Base-by-base conservation (phyloP, 1,284 basidiomycete genomes). In the Ustilago crameri region DNA sequence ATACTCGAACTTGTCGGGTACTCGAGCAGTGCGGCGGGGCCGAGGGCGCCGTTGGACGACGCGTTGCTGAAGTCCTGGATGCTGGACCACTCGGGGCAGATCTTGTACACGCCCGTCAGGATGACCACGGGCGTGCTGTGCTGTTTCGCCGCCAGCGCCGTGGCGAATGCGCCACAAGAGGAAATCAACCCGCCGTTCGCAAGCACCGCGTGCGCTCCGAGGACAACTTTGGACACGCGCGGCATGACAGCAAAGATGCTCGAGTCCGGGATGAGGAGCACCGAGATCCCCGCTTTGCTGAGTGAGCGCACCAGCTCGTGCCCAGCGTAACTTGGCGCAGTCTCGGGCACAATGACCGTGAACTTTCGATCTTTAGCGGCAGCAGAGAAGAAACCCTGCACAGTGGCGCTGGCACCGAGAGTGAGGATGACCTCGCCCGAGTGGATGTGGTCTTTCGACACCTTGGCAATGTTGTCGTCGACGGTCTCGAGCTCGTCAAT, bases 341-440 rank as follows among this genome's bases (percentile, higher is more conserved):
- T 93, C 85, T 98, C 95, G 17, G 93, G 92, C 10, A 98, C 93
- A 69, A 98, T 94, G 53, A 95, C 94, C 24, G 95, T 96, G 82
- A 94, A 98, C 82, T 95, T 95, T 75, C 93, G 88, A 81, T 93
- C 89, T 75, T 93, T 91, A 20, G 91, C 91, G 1, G 94, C 95
- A 12, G 92, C 87, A 83, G 93, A 94, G 51, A 98, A 86, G 85
- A 98, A 98, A 2, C 90, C 87, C 82, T 94, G 92, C n/a, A 98
- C 93, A 0, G 95, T 98, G 78, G 88, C 89, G 4, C 64, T 72
- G 84, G 92, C 89, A n/a, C 95, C 95, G 40, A 98, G 88, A 0
- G 95, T 98, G 67, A 98, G 85, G 72, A 98, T 94, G 74, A 97
- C 95, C 84, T 98, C 95, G 73, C 96, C 93, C 10, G 93, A 93